These are phyloP conservation scores for Colletotrichum melonis DNA, from an alignment of 2,329 filamentous ascomycete genomes.

Conservation along the genomic window DNA sequence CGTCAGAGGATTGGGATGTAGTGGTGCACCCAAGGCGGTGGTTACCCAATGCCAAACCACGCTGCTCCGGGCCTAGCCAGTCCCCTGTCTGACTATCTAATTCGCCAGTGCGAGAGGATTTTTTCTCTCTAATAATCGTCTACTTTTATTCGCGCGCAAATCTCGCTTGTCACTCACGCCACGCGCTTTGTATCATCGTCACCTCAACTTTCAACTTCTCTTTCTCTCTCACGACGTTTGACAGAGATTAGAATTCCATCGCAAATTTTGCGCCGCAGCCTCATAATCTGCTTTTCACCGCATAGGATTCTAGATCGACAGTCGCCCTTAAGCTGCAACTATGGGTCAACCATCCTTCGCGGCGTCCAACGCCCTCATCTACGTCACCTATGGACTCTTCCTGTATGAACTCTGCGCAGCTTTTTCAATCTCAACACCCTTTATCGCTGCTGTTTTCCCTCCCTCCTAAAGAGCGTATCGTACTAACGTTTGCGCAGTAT, in stretches of 20 bases:
- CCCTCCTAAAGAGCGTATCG: neutral
- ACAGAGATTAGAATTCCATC: neutral
- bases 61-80: neutral
- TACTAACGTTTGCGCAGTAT: conserved; percentile 56
- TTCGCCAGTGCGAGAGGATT: conserved; percentile 19
- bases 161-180: conserved; percentile 27
- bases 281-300: neutral
- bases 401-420: conserved; percentile 65
- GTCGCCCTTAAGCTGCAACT: conserved; percentile 23
- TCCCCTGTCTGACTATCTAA: neutral
- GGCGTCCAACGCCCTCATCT: conserved; percentile 87
- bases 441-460: neutral
- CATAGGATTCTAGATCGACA: neutral
- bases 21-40: neutral
- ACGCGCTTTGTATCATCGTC: conserved; percentile 8
- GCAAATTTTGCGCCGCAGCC: neutral
- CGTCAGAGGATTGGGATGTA: neutral
- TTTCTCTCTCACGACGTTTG: neutral
- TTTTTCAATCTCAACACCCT: neutral
- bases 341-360: conserved; percentile 82
- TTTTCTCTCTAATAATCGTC: neutral
- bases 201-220: neutral
- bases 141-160: conserved; percentile 15
- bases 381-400: conserved; percentile 81
- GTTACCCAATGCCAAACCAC: conserved; percentile 11